Base-by-base conservation (phyloP, 2,329 filamentous ascomycete species). In the Lasiodiplodia sp. region DNA sequence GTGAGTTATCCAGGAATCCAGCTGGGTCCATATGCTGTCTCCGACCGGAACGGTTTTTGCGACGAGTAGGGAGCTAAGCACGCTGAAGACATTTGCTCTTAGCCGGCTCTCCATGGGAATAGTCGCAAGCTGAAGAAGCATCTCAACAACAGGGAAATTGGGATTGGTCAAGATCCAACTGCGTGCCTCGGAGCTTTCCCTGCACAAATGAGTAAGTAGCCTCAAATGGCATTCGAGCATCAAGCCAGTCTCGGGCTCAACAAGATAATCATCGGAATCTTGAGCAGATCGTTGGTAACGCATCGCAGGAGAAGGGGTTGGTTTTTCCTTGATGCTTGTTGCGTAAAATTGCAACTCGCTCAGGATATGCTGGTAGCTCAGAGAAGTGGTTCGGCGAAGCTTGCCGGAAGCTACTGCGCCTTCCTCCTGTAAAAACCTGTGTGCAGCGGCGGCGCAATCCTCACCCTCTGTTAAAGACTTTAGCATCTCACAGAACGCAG, bases 171-270 rank as follows among this genome's bases (percentile, higher is more conserved):
- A 82, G 69, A 98, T 85, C 84, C 91, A 97, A 40, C 87, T 82
- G 62, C 95, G 87, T 1, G 93, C 91, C 23, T 85, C 83, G 69
- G 87, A 84, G 75, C 93, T 97, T 76, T 95, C 89, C 25, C 87
- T 85, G 70, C 91, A 90, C 11, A 99, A 84, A 78, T 96, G 93
- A 3, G 93, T 89, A 73, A 97, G 92, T 5, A 99, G 86, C 37
- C 95, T 90, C 65, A 99, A 85, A 77, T 98, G 98, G 73, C 93
- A 95, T 76, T 97, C 94, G 34, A 99, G 85, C 93, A 99, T 97
- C 81, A 97, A 92, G n/a, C 91, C 90, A 51, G 93, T 96, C 79
- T 99, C 96, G 4, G 94, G 92, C 76, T 97, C 95, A 34, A 97
- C 94, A 70, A 93, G 89, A 67, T 81, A 81, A 49, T 80, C 80